A percentile compares a stretch with the other conserved stretches of the same genome.
Evolutionary conservation across 169 alveolate species (phyloP).

Genomic region (Plasmodium fragile): DNA sequence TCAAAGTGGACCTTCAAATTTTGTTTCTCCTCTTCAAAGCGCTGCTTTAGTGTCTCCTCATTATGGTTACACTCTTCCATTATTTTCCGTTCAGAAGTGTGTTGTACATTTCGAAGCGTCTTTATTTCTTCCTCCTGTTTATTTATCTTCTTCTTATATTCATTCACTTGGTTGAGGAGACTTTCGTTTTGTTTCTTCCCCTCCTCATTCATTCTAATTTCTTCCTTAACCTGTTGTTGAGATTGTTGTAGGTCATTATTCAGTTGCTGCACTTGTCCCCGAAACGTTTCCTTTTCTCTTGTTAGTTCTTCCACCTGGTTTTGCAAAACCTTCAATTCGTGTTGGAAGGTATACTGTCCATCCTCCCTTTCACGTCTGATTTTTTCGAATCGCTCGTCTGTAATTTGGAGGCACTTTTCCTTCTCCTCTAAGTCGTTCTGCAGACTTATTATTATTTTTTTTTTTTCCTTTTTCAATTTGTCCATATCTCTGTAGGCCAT

Average conservation of each 20-base stretch:
- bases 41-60: neutral
- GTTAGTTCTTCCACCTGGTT: neutral
- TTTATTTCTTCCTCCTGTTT: conserved; percentile 28
- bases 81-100: neutral
- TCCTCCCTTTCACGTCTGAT: neutral
- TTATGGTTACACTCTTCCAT: conserved; percentile 4
- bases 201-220: neutral
- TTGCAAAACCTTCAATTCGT: neutral
- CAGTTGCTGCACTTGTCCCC: neutral
- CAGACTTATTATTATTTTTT: neutral
- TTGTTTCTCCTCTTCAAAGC: conserved; percentile 1
- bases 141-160: neutral
- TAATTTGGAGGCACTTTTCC: conserved; percentile 2
- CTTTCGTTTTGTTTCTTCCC: conserved; percentile 9
- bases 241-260: neutral
- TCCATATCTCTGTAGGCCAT: conserved; percentile 1
- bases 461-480: conserved; percentile 21
- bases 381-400: neutral
- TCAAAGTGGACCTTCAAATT: neutral
- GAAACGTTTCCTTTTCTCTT: neutral
- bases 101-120: neutral
- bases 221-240: neutral
- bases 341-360: neutral
- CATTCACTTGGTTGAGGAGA: neutral
- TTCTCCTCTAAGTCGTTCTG: conserved; percentile 14